Evolutionary conservation across 2,329 filamentous ascomycete genomes (phyloP).

Genomic region (Phaeophleospora eucalypticola): DNA sequence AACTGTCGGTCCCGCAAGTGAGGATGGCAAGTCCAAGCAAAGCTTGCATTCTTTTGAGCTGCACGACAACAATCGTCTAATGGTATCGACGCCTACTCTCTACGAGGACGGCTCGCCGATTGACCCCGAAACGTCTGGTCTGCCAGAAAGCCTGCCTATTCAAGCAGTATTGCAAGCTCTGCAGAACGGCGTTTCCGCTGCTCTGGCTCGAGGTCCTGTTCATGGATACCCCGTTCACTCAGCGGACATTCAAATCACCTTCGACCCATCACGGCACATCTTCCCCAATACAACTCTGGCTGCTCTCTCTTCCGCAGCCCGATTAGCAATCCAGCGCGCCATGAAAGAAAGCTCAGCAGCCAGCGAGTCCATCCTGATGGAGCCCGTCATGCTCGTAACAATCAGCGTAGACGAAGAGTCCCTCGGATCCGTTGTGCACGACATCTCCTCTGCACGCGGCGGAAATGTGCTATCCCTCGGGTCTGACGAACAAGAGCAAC

Average conservation of each 20-base stretch:
- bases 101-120: slow-evolving; percentile 39
- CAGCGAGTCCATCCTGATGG: slow-evolving; percentile 64
- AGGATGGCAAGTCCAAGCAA: slow-evolving; percentile 1
- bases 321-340: slow-evolving; percentile 63
- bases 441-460: slow-evolving; percentile 69
- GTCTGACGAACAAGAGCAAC: slow-evolving; percentile 28
- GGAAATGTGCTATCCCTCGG: slow-evolving; percentile 69
- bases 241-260: slow-evolving; percentile 64
- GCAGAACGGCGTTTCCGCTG: slow-evolving; percentile 75
- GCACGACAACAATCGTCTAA: slow-evolving; percentile 67
- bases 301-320: slow-evolving; percentile 64
- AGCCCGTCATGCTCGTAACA: slow-evolving; percentile 87
- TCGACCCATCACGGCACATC: slow-evolving; percentile 62
- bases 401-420: slow-evolving; percentile 81
- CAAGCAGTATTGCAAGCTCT: slow-evolving; percentile 53
- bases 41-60: slow-evolving; percentile 38
- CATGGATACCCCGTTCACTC: slow-evolving; percentile 76
- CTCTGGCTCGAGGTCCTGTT: slow-evolving; percentile 77
- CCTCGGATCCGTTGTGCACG: slow-evolving; percentile 77
- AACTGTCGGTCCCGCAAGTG: slow-evolving; percentile 46
- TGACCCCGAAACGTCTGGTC: slow-evolving; percentile 42
- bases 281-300: slow-evolving; percentile 65
- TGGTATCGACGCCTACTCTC: slow-evolving; percentile 52
- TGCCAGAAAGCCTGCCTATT: slow-evolving; percentile 53
- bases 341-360: slow-evolving; percentile 57